Evolutionary conservation across 495 filamentous ascomycete species (phyloP).

Genomic region (Hamigera avellanea): DNA sequence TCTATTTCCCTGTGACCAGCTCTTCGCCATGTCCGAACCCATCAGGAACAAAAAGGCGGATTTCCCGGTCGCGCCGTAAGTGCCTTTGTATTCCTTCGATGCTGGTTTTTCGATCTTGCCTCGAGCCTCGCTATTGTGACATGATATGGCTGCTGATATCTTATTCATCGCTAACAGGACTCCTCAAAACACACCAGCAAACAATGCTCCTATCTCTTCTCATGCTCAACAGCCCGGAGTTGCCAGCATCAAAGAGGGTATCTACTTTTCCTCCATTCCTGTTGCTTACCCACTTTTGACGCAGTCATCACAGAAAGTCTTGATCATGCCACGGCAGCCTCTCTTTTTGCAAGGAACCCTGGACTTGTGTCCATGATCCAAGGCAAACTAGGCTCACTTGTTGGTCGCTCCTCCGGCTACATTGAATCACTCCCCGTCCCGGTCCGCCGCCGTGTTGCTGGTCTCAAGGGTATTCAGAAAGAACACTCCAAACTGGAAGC

Average conservation of each 20-base stretch:
- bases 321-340: constrained; percentile 75
- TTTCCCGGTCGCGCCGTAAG: constrained; percentile 74
- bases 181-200: constrained; percentile 91
- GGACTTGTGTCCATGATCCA: constrained; percentile 93
- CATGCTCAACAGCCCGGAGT: constrained; percentile 93
- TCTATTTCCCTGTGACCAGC: constrained; percentile 4
- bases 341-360: constrained; percentile 88
- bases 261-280: constrained; percentile 17
- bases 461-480: constrained; percentile 95
- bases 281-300: background rate
- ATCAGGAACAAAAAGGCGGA: constrained; percentile 85
- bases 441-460: constrained; percentile 86
- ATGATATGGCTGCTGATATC: constrained; percentile 13
- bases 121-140: constrained; percentile 1
- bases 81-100: constrained; percentile 11
- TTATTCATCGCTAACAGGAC: constrained; percentile 43
- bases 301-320: constrained; percentile 57
- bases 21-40: constrained; percentile 67
- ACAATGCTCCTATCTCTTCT: constrained; percentile 92
- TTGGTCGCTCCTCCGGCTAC: constrained; percentile 93
- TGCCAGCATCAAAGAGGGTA: constrained; percentile 95
- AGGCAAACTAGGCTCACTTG: constrained; percentile 83
- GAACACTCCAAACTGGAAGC: constrained; percentile 97
- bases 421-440: constrained; percentile 84
- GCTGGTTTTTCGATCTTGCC: background rate